Percentiles rank a stretch among this genome's conserved stretches.
Conservation (phyloP, 2,329 filamentous ascomycete species). For the Botryotinia narcissicola region DNA sequence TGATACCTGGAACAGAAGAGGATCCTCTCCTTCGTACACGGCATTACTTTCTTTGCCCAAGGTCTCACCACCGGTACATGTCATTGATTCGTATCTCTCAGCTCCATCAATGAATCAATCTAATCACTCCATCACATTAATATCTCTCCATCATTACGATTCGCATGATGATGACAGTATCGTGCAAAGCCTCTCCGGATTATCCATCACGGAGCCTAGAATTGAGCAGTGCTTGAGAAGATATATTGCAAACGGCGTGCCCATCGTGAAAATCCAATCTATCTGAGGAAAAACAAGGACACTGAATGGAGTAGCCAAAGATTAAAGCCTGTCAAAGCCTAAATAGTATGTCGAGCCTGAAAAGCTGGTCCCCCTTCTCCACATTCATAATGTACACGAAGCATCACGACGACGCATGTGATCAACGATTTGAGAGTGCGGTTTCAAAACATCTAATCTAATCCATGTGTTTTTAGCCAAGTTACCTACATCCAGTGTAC, state of each 20-base stretch:
- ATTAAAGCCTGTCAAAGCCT: not conserved
- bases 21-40: not conserved
- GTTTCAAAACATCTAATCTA: not conserved
- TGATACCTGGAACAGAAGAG: not conserved
- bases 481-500: not conserved
- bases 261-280: not conserved
- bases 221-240: not conserved
- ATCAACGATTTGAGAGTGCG: not conserved
- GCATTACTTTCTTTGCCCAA: not conserved
- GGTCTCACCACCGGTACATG: not conserved
- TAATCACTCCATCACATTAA: not conserved
- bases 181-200: not conserved
- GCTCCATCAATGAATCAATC: not conserved
- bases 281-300: not conserved
- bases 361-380: not conserved
- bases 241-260: not conserved
- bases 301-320: not conserved
- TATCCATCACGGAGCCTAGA: not conserved
- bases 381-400: slow-evolving; percentile 10
- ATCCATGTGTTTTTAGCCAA: not conserved
- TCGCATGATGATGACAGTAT: not conserved
- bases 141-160: not conserved
- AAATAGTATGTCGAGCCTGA: not conserved
- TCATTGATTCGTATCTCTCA: not conserved
- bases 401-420: not conserved